Percentiles rank a stretch among this genome's conserved stretches.
Conservation (phyloP, 805 yeast species). For the Kodamaea sagamina region DNA sequence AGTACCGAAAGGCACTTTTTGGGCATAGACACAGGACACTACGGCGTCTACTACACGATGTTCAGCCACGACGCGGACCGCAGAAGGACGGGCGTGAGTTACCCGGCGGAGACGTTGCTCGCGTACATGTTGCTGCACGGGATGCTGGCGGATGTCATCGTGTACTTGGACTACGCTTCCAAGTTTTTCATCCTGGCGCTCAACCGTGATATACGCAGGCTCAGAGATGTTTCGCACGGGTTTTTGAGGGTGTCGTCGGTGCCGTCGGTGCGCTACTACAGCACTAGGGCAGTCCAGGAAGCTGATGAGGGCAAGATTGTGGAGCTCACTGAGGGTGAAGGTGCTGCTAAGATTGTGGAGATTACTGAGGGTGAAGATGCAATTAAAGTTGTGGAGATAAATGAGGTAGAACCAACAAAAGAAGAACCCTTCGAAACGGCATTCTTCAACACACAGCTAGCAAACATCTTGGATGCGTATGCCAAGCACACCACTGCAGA, state of each 20-base stretch:
- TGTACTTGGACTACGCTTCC: conserved; percentile 14
- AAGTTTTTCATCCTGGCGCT: conserved; percentile 33
- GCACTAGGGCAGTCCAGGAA: conserved; percentile 12
- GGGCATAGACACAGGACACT: conserved; percentile 41
- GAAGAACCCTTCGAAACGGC: conserved; percentile 20
- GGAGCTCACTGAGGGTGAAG: neutral
- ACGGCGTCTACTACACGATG: conserved; percentile 43
- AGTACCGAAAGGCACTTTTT: conserved; percentile 21
- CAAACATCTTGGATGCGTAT: conserved; percentile 22
- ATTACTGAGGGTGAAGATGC: conserved; percentile 1
- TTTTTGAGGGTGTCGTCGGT: conserved; percentile 24
- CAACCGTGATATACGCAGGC: conserved; percentile 32
- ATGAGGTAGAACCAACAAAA: conserved; percentile 9
- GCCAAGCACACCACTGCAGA: conserved; percentile 18
- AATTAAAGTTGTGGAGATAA: neutral
- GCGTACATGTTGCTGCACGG: conserved; percentile 14
- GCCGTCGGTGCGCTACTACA: conserved; percentile 17
- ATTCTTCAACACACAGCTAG: conserved; percentile 23
- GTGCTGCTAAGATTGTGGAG: conserved; percentile 5
- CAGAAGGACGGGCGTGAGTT: conserved; percentile 10
- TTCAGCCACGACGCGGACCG: conserved; percentile 34
- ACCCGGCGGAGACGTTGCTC: conserved; percentile 14
- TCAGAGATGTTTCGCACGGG: conserved; percentile 25
- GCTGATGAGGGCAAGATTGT: conserved; percentile 2
- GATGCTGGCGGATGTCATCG: conserved; percentile 1